Base-by-base conservation (phyloP, 2,329 filamentous ascomycete species). In the Aspergillus arachidicola region DNA sequence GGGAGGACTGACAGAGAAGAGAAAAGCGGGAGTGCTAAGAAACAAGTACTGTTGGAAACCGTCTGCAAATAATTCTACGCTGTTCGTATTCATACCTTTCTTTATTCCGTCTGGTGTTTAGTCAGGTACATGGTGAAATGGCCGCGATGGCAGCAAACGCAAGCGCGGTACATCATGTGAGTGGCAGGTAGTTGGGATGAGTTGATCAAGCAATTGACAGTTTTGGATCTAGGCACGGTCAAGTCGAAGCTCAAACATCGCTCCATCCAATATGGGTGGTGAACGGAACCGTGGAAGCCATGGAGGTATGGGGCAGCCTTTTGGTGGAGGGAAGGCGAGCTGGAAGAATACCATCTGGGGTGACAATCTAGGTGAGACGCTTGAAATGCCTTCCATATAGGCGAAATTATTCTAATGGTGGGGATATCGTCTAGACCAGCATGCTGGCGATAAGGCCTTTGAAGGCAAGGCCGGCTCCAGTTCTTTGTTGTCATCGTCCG, bases 401-500 rank as follows among this genome's bases (percentile, higher is more conserved):
- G n/a, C 3, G 28, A 21, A 30, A 4, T 21, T 16, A 30, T 50
- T 14, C 21, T 61, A 34, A 57, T 32, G 10, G 2, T 11, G 16
- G 6, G 19, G 14, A 4, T 41, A 16, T 19, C 26, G 5, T 53
- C 10, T 48, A 76, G 75, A 76, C 58, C 71, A 74, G 66, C 68
- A 71, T 61, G 67, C 68, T 12, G 38, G 64, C 16, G 71, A 79
- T 2, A 69, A 66, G 41, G 71, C 66, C 11, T 77, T 83, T 45
- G 84, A 86, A 68, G 83, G 81, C 60, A 87, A 89, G 71, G 88
- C 87, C 4, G 91, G 90, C 56, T 92, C 90, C 6, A 85, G 88
- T 64, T 90, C 89, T 63, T 81, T 93, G 45, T 83, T 91, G 64
- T 84, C 87, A 51, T 86, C 88, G 48, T 91, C 90, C 11, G 89